Base-by-base conservation (phyloP, 371 early-diverging fungal genomes). In the Circinella minor region DNA sequence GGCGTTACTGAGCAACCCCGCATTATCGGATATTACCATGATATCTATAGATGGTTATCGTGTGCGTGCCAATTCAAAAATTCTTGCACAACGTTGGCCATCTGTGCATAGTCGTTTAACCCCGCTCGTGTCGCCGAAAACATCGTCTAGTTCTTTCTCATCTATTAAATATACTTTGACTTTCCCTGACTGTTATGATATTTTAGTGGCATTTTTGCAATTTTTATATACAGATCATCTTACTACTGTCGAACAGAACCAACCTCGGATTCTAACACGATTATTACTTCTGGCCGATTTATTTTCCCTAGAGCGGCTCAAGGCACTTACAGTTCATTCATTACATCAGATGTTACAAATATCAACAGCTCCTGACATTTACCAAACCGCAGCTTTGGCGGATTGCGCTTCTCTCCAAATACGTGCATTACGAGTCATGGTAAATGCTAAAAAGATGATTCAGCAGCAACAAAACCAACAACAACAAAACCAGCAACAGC, bases 81-180 rank as follows among this genome's bases (percentile, higher is more conserved):
- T 92, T 11, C 73, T 91, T 38, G 80, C 86, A 34, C 87, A 83
- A 43, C 88, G 92, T 13, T 92, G 92, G 92, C 88, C 90, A 9
- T 75, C 74, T 10, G 78, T 89, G 72, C 71, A 66, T 6, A 61
- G 55, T 48, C 49, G 74, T 13, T 36, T 80, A 6, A 43, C 57
- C 18, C 72, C 78, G n/a, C 64, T 77, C 3, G 38, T 70, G 1
- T 61, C 69, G 15, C 77, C 75, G 36, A 64, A 36, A 34, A 6
- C 60, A 11, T 51, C 4, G 27, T 3, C 37, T 43, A 43, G 6
- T 43, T 11, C 43, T 15, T 49, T 51, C 3, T 47, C 54, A n/a
- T 36, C 36, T 54, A 15, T 36, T 54, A 7, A 48, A 11, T 77
- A 62, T 61, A 77, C 54, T 69, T 72, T 74, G 8, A 74, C 43